Evolutionary conservation across 176 grass and related monocot species (phyloP).

Genomic region (Eremochloa ophiuroides): DNA sequence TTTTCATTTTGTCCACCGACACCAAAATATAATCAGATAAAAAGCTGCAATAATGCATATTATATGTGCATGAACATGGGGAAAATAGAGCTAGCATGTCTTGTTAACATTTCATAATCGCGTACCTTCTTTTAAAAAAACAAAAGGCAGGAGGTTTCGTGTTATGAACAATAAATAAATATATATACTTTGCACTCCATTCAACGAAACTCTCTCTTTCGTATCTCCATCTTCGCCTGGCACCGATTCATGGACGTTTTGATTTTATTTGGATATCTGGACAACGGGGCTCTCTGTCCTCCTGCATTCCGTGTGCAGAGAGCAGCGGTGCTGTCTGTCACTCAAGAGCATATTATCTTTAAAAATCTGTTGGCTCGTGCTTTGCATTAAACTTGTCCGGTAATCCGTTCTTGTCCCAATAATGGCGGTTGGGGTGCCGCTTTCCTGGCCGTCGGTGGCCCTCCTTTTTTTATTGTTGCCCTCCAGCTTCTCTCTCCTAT

Average conservation of each 20-base stretch:
- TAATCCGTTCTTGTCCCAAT: conserved; percentile 45
- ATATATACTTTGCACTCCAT: background rate
- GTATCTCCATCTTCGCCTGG: background rate
- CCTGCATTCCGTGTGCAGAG: no score
- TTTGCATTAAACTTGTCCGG: conserved; percentile 31
- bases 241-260: background rate
- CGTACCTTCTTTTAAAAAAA: background rate
- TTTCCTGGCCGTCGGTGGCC: conserved; percentile 47
- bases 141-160: background rate
- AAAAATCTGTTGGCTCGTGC: no score
- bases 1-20: background rate
- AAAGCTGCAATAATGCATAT: background rate
- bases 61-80: background rate
- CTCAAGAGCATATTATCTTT: no score
- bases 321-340: no score
- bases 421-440: conserved; percentile 41
- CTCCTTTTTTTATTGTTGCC: background rate
- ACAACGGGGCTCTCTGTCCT: no score
- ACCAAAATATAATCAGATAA: background rate
- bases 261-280: background rate
- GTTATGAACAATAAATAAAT: background rate
- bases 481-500: background rate
- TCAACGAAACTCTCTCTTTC: background rate
- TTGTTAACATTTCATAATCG: background rate
- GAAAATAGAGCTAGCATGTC: no score